Evolutionary conservation across 768 basidiomycete genomes (phyloP).

Genomic region (Amanita thiersii): DNA sequence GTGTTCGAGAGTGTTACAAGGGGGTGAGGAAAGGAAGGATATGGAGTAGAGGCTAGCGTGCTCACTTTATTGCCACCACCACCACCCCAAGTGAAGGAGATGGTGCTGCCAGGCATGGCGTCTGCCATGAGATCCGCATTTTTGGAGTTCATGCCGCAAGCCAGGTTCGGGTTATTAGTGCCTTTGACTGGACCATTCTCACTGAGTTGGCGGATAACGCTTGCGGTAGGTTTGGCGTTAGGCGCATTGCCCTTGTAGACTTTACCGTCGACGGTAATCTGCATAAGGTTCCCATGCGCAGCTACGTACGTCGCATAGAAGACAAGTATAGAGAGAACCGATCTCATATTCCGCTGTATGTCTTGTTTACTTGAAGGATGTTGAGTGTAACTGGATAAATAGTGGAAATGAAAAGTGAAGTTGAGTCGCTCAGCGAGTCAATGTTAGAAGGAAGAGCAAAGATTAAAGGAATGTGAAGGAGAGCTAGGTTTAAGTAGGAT

Average conservation of each 20-base stretch:
- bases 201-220: constrained; percentile 34
- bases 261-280: constrained; percentile 31
- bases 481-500: too few relatives aligned
- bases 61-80: constrained; percentile 17
- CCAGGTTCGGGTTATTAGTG: constrained; percentile 29
- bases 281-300: constrained; percentile 36
- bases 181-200: constrained; percentile 32
- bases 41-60: constrained; percentile 5
- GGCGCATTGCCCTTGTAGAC: constrained; percentile 28
- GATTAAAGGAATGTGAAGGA: too few relatives aligned
- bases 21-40: constrained; percentile 4
- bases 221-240: constrained; percentile 15
- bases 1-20: too few relatives aligned
- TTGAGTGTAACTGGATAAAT: too few relatives aligned
- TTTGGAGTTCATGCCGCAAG: constrained; percentile 38
- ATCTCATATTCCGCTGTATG: too few relatives aligned
- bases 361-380: too few relatives aligned
- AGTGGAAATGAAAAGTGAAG: too few relatives aligned
- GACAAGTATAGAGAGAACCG: constrained; percentile 25
- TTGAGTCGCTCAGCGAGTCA: too few relatives aligned
- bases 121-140: constrained; percentile 33
- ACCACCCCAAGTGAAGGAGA: constrained; percentile 36
- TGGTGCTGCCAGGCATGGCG: constrained; percentile 35
- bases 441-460: too few relatives aligned
- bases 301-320: constrained; percentile 27